Evolutionary conservation across 148 eudicot species (phyloP), one percentile per base, ranked within the genome.

Genomic region (Nyssa sinensis): DNA sequence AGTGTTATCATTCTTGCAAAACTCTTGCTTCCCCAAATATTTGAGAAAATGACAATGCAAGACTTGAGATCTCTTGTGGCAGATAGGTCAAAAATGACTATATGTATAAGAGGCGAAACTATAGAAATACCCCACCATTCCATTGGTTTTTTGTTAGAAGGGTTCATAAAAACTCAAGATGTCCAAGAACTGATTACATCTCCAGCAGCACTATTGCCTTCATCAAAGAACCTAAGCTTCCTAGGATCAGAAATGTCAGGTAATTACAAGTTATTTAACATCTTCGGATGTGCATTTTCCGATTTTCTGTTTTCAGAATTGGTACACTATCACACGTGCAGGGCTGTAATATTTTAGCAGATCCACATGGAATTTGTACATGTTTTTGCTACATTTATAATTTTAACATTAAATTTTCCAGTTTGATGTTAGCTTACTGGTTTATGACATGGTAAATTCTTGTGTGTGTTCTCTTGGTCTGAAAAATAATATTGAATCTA

Each of bases 131-230:
- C 88, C 65, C 81, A 77, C 23, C 89, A 86, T 77, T 83, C 79
- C 72, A 85, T 95, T 76, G 96, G 93, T 44, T 79, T 95, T 64
- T 59, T 95, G 30, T 78, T 95, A 73, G 98, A 95, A 85, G 98
- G 98, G 24, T 92, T 80, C 62, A 80, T 95, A 39, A 90, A 81
- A 84, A 32, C 73, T 29, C 92, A 84, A 74, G 84, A 84, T 74
- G 72, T 62, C 62, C 80, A 58, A 59, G 91, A 89, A 79, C 73
- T 92, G 72, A 84, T 92, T 69, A 80, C 89, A 35, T 74, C 91
- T 67, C 98, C 98, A 8, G 89, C 97, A 55, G 81, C n/a, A n/a
- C n/a, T 94, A 66, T 75, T 88, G 74, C 89, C 91, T 67, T 74
- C 80, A 39, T 71, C 67, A 66, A 83, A 75, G 62, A 85, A 80